Evolutionary conservation across 495 filamentous ascomycete genomes (phyloP).

Genomic region (Bathelium albidoporum): DNA sequence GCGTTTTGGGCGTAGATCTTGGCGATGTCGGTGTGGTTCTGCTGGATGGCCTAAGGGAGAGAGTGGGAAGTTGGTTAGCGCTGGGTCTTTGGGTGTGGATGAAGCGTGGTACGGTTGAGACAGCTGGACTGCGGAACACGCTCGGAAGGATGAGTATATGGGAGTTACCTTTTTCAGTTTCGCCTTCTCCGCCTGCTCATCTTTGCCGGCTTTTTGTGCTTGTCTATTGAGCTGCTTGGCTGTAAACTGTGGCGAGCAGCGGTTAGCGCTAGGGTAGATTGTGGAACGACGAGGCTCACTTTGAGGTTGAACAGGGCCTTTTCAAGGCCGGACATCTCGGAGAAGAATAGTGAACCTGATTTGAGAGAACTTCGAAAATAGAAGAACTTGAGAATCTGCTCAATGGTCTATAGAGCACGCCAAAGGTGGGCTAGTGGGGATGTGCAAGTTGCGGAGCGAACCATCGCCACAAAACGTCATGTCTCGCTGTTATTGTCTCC

Average conservation of each 20-base stretch:
- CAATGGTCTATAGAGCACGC: too few relatives aligned
- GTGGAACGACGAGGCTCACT: conserved; percentile 26
- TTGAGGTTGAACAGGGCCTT: conserved; percentile 58
- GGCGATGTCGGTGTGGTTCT: conserved; percentile 63
- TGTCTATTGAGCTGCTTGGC: conserved; percentile 75
- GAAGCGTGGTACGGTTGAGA: not conserved
- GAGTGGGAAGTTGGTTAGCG: not conserved
- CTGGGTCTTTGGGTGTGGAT: conserved; percentile 5
- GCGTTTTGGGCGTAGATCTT: conserved; percentile 79
- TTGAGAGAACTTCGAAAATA: not conserved
- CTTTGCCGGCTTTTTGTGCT: conserved; percentile 70
- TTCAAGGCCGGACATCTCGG: conserved; percentile 48
- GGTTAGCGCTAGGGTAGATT: conserved; percentile 6
- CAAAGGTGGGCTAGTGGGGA: too few relatives aligned
- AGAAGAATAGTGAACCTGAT: not conserved
- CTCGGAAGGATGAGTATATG: not conserved
- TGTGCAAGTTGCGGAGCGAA: too few relatives aligned
- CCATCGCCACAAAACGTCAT: too few relatives aligned
- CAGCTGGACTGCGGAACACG: conserved; percentile 6
- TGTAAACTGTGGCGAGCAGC: conserved; percentile 50
- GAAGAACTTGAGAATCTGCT: too few relatives aligned
- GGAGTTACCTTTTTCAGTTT: conserved; percentile 63
- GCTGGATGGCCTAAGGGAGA: conserved; percentile 41
- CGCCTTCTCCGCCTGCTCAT: conserved; percentile 69
- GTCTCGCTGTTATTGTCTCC: too few relatives aligned